phyloP scores from a whole-genome alignment of 176 grass and related monocot species.

The Coix lacrymajobi region DNA sequence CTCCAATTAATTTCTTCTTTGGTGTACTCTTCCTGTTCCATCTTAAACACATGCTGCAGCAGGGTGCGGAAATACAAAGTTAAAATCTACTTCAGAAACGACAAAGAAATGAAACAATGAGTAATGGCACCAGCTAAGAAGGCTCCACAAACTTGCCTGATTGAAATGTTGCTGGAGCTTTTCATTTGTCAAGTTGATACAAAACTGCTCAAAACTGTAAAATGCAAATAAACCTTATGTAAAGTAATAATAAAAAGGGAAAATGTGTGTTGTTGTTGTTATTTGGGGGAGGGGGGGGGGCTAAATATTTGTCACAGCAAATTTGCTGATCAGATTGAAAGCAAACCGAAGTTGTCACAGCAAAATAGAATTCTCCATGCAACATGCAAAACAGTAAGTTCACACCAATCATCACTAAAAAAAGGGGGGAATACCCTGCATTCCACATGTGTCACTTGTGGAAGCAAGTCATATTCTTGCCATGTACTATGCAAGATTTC shows the following conservation, averaged over 20 bases:
- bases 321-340: neutral
- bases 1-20: slow-evolving; percentile 99
- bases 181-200: slow-evolving; percentile 99
- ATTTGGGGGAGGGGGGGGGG: no score
- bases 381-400: slow-evolving; percentile 8
- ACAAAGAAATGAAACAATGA: neutral
- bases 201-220: slow-evolving; percentile 97
- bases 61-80: slow-evolving; percentile 30
- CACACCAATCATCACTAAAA: slow-evolving; percentile 10
- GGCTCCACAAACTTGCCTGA: slow-evolving; percentile 51
- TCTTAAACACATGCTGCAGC: slow-evolving; percentile 98
- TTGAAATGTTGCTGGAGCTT: slow-evolving; percentile 99
- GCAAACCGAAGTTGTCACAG: neutral
- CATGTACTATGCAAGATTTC: slow-evolving; percentile 18
- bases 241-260: neutral
- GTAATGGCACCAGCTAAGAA: neutral
- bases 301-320: neutral
- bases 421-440: neutral
- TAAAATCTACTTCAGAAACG: slow-evolving; percentile 11
- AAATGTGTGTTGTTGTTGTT: neutral
- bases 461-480: neutral
- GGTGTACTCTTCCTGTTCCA: slow-evolving; percentile 99
- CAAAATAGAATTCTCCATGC: neutral
- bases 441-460: neutral
- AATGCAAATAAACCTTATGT: slow-evolving; percentile 12